Percentiles rank a stretch among this genome's conserved stretches.
phyloP scores from a whole-genome alignment of 768 basidiomycete species.

The Naganishia vaughanmartiniae region DNA sequence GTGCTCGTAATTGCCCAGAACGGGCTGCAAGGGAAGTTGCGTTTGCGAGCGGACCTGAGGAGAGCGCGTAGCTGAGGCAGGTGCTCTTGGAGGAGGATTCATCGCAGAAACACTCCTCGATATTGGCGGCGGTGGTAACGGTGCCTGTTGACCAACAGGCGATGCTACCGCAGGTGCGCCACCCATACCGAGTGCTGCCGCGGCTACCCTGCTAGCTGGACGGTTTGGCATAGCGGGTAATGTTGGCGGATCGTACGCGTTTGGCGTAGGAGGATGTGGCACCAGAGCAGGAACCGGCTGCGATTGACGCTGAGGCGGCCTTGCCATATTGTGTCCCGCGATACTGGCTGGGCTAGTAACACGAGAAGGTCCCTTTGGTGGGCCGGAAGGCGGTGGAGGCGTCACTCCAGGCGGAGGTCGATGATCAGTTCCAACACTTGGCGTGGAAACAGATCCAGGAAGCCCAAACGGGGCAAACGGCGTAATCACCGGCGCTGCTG shows the following conservation, averaged over 20 bases:
- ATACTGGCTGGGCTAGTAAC: not conserved
- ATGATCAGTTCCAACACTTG: not conserved
- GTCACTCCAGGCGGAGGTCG: constrained; percentile 33
- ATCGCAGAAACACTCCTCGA: not conserved
- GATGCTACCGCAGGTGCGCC: not conserved
- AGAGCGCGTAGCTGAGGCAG: too few relatives aligned
- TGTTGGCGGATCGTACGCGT: constrained; percentile 19
- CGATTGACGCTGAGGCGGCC: constrained; percentile 7
- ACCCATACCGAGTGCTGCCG: constrained; percentile 55
- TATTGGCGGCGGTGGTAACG: not conserved
- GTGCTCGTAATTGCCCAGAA: not conserved
- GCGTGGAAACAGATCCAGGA: constrained; percentile 7
- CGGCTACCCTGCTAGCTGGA: constrained; percentile 61
- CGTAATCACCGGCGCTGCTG: constrained; percentile 16
- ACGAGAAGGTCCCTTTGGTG: constrained; percentile 28
- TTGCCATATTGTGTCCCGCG: not conserved
- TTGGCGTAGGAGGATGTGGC: constrained; percentile 11
- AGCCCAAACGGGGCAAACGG: constrained; percentile 16
- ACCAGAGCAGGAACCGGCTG: not conserved
- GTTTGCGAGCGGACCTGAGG: not conserved
- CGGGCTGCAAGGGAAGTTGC: not conserved
- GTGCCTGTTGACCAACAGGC: not conserved
- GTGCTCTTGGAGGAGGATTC: not conserved
- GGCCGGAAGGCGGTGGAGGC: constrained; percentile 32
- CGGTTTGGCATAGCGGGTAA: constrained; percentile 25